These are phyloP conservation scores for Centella asiatica DNA, from an alignment of 129 eudicot species.

Conservation along the genomic window DNA sequence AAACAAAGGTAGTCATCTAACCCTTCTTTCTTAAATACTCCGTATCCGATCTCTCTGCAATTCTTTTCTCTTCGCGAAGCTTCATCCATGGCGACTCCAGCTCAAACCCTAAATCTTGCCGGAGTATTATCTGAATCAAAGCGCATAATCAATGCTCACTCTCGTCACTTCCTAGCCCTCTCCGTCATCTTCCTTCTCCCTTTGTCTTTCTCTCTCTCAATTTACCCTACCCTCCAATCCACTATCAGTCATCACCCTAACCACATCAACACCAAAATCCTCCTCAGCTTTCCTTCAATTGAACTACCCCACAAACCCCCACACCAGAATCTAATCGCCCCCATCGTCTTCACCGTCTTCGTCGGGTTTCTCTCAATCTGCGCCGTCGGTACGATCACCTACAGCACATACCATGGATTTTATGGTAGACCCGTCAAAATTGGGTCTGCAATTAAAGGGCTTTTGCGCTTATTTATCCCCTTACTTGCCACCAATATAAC, in stretches of 20 bases:
- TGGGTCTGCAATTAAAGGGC: constrained; percentile 42
- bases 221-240: constrained; percentile 44
- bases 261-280: neutral
- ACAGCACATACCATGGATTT: constrained; percentile 59
- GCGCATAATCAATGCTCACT: constrained; percentile 36
- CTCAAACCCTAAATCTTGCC: constrained; percentile 15
- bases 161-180: constrained; percentile 71
- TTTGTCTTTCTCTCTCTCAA: constrained; percentile 50
- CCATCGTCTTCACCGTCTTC: constrained; percentile 27
- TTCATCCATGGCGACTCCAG: constrained; percentile 4
- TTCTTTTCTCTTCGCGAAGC: neutral
- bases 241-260: constrained; percentile 6
- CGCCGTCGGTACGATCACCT: constrained; percentile 53
- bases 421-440: constrained; percentile 62
- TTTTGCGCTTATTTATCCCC: constrained; percentile 35
- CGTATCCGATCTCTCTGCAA: neutral
- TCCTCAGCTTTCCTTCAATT: constrained; percentile 13
- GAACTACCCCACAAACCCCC: constrained; percentile 12
- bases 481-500: constrained; percentile 40
- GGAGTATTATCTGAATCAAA: constrained; percentile 28
- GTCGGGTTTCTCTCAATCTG: constrained; percentile 26
- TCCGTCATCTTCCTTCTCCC: constrained; percentile 76
- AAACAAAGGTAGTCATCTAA: no score
- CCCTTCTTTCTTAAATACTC: no score
- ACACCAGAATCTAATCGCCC: no score